Evolutionary conservation across 2,329 filamentous ascomycete genomes (phyloP).

Genomic region (Fusarium newnesense): DNA sequence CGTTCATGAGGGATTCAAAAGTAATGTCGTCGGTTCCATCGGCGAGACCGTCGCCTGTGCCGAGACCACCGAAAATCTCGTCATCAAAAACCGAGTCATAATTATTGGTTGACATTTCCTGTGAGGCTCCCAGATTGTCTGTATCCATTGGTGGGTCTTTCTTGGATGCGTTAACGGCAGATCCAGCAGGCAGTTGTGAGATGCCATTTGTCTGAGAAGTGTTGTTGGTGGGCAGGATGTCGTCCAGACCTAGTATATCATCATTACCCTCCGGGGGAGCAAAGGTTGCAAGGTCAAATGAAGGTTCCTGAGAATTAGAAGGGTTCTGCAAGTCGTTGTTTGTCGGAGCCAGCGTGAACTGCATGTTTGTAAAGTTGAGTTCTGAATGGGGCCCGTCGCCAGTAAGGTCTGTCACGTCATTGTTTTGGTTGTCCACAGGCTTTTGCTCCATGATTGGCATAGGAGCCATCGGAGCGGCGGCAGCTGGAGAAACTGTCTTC

Average conservation of each 20-base stretch:
- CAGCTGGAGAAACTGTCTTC: slow-evolving; percentile 38
- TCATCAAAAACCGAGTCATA: slow-evolving; percentile 53
- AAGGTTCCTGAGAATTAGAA: slow-evolving; percentile 47
- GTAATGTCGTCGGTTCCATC: slow-evolving; percentile 50
- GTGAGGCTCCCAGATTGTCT: slow-evolving; percentile 10
- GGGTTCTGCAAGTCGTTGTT: slow-evolving; percentile 44
- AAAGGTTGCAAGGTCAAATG: slow-evolving; percentile 60
- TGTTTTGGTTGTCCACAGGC: slow-evolving; percentile 36
- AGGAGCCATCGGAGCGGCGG: slow-evolving; percentile 39
- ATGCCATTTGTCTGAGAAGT: slow-evolving; percentile 25
- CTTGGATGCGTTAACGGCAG: slow-evolving; percentile 18
- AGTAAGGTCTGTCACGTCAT: slow-evolving; percentile 29
- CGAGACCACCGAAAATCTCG: slow-evolving; percentile 54
- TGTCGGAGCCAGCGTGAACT: slow-evolving; percentile 62
- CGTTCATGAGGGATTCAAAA: slow-evolving; percentile 62
- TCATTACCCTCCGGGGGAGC: slow-evolving; percentile 48
- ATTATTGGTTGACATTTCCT: slow-evolving; percentile 41
- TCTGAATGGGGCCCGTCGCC: slow-evolving; percentile 47
- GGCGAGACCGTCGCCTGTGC: slow-evolving; percentile 49
- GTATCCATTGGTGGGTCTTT: slow-evolving; percentile 11
- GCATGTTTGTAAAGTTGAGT: slow-evolving; percentile 66
- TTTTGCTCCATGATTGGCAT: slow-evolving; percentile 45
- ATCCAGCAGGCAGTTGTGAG: slow-evolving; percentile 17
- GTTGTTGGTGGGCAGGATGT: slow-evolving; percentile 43
- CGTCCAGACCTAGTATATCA: slow-evolving; percentile 46